Percentiles rank a stretch among this genome's conserved stretches.
phyloP scores from a whole-genome alignment of 257 asterid genomes.

The Nicotiana tabacum region DNA sequence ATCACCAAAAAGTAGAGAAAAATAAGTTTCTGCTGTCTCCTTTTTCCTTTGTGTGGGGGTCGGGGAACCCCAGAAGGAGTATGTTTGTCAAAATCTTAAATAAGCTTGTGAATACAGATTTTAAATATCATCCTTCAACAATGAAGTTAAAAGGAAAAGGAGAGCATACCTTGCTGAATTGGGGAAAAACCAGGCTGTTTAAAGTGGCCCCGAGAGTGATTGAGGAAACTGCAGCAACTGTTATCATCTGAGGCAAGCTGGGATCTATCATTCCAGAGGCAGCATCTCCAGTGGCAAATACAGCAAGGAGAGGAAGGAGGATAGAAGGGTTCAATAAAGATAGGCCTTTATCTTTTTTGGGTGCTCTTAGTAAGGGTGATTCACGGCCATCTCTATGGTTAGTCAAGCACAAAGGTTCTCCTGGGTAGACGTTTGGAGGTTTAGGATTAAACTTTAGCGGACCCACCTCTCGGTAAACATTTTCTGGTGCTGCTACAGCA shows the following conservation, averaged over 20 bases:
- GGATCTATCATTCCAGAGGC: conserved; percentile 90
- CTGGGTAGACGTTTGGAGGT: conserved; percentile 74
- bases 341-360: conserved; percentile 46
- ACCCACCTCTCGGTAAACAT: conserved; percentile 64
- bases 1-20: conserved; percentile 22
- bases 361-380: conserved; percentile 74
- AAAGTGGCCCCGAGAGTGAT: conserved; percentile 68
- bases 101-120: background rate
- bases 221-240: conserved; percentile 67
- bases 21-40: background rate
- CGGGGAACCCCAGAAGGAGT: background rate
- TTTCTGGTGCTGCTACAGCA: conserved; percentile 76
- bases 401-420: conserved; percentile 88
- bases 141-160: too few species aligned
- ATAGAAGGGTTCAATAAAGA: conserved; percentile 61
- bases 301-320: conserved; percentile 56
- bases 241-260: conserved; percentile 71
- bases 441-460: conserved; percentile 77
- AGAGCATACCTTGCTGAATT: conserved; percentile 53
- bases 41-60: background rate
- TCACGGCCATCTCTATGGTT: conserved; percentile 87
- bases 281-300: conserved; percentile 84
- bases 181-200: conserved; percentile 59
- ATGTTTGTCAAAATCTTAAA: background rate
- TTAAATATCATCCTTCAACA: background rate